These are phyloP conservation scores for Pseudognaphalium luteoalbum DNA, from an alignment of 129 eudicot species.

Conservation along the genomic window DNA sequence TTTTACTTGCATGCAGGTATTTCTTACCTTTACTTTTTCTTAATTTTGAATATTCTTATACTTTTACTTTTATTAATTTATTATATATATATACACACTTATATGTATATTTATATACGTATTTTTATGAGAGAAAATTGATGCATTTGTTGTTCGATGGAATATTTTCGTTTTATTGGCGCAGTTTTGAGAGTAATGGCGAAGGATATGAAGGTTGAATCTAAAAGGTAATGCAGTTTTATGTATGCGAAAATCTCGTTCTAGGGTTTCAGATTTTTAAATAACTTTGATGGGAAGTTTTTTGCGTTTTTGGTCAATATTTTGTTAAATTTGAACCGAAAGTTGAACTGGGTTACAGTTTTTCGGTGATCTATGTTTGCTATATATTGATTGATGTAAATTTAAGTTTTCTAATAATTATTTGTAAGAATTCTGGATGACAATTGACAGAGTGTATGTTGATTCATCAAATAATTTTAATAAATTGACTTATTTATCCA, in stretches of 20 bases:
- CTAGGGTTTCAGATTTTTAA: conserved; percentile 25
- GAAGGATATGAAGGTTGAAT: conserved; percentile 29
- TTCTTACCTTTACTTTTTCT: conserved; percentile 8
- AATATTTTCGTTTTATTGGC: neutral
- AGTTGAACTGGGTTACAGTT: neutral
- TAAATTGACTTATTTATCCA: conserved; percentile 16
- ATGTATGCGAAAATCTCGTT: neutral
- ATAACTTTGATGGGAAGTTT: neutral
- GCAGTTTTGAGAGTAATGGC: conserved; percentile 36
- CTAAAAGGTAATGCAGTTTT: conserved; percentile 34
- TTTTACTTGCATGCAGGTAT: conserved; percentile 32
- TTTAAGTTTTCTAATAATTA: neutral
- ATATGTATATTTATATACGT: neutral
- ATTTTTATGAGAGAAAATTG: neutral
- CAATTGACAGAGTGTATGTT: neutral
- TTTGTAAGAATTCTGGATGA: neutral
- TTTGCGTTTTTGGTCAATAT: neutral
- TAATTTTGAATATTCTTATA: neutral
- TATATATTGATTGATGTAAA: neutral
- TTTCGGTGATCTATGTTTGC: neutral
- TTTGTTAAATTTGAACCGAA: no score
- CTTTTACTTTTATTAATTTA: neutral
- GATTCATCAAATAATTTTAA: neutral
- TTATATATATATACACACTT: neutral
- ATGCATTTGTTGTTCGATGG: conserved; percentile 18